Percentiles rank a stretch among this genome's conserved stretches.
phyloP scores from a whole-genome alignment of 73 alveolate species.

The Urostyla sp. region DNA sequence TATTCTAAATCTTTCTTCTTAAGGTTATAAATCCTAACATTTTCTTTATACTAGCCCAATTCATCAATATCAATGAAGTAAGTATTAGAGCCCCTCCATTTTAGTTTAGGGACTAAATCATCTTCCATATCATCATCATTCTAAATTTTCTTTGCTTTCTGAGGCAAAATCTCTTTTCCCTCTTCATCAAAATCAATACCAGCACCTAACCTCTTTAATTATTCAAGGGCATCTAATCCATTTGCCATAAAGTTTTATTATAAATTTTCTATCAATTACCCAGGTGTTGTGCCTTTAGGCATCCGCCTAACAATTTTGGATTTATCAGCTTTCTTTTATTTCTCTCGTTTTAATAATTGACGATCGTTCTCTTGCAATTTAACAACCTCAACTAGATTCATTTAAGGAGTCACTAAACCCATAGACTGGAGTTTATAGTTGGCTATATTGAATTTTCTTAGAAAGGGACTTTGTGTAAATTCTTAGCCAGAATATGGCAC shows the following conservation, averaged over 20 bases:
- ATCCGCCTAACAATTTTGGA: slow-evolving; percentile 23
- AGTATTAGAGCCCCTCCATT: neutral
- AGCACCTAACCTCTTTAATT: slow-evolving; percentile 33
- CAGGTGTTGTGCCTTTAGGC: slow-evolving; percentile 25
- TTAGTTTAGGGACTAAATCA: neutral
- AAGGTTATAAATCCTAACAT: neutral
- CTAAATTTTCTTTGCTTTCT: neutral
- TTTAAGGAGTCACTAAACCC: slow-evolving; percentile 15
- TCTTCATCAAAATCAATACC: slow-evolving; percentile 43
- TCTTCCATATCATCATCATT: neutral
- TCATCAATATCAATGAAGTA: slow-evolving; percentile 11
- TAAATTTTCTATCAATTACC: slow-evolving; percentile 10
- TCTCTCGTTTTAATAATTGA: too few species aligned
- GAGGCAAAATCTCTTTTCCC: neutral
- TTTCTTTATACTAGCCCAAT: neutral
- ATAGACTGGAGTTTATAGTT: neutral
- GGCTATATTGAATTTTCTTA: slow-evolving; percentile 53
- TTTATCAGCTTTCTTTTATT: too few species aligned
- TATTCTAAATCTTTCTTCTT: neutral
- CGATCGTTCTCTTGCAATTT: neutral
- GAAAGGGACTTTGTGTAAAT: slow-evolving; percentile 56
- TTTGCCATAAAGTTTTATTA: slow-evolving; percentile 37
- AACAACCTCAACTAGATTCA: slow-evolving; percentile 5
- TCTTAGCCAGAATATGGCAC: slow-evolving; percentile 68
- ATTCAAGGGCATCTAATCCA: slow-evolving; percentile 47